Conservation (phyloP, 495 filamentous ascomycete genomes). For the Trichocladium uniseriatum region DNA sequence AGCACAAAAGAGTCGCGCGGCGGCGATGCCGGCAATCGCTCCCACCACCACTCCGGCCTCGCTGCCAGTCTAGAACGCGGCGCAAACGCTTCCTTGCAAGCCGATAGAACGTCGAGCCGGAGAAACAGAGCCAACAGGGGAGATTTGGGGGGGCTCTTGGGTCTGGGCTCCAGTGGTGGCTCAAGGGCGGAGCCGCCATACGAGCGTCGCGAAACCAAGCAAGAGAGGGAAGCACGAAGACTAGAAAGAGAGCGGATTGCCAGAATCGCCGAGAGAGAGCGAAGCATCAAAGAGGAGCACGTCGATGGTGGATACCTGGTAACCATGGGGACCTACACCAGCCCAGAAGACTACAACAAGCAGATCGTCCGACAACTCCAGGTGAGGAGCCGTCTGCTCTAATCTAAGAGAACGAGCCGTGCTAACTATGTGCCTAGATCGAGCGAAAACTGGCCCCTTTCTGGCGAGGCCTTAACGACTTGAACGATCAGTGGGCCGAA, state of each 20-base stretch:
- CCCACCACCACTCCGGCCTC: conserved; percentile 17
- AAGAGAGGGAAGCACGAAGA: conserved; percentile 80
- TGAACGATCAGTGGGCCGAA: conserved; percentile 83
- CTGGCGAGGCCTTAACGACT: conserved; percentile 87
- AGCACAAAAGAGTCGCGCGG: conserved; percentile 27
- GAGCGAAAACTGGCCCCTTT: conserved; percentile 90
- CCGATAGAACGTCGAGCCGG: conserved; percentile 18
- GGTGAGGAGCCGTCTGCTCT: conserved; percentile 41
- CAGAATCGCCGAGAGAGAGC: conserved; percentile 72
- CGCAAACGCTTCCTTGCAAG: conserved; percentile 11
- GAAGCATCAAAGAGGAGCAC: conserved; percentile 86
- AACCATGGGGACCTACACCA: conserved; percentile 87
- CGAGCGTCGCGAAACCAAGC: conserved; percentile 72
- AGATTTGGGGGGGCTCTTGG: conserved; percentile 21
- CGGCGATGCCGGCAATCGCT: conserved; percentile 19
- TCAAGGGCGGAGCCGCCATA: conserved; percentile 27
- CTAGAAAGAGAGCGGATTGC: conserved; percentile 69
- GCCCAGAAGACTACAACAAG: conserved; percentile 90
- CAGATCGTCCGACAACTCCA: conserved; percentile 81
- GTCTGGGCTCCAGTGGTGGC: conserved; percentile 11
- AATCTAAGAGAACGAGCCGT: not conserved
- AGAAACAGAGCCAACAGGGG: conserved; percentile 23
- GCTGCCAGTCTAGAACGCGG: conserved; percentile 7
- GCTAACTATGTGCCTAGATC: conserved; percentile 48
- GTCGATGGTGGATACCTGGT: conserved; percentile 93